Evolutionary conservation across 345 rosid species (phyloP), one percentile per base, ranked within the genome.

Genomic region (Populus tremula): DNA sequence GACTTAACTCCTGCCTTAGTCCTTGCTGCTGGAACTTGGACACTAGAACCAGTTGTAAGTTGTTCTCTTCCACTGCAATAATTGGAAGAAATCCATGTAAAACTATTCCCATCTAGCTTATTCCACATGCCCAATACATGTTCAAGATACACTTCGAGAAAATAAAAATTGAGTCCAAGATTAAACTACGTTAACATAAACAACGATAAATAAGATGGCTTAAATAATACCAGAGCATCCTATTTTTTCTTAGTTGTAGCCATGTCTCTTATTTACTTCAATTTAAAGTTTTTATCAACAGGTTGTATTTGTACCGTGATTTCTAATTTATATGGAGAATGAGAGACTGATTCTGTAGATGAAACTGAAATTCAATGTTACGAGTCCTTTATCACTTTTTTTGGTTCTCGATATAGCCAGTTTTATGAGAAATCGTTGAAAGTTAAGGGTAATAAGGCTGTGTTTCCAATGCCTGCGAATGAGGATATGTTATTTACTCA

Each of bases 161-260:
- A 9, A 36, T 8, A 23, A 59, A 2, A 65, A 54, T 62, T 33
- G 29, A 63, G 29, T 21, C 39, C 29, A 54, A 78, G 36, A 79
- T 25, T 54, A 1, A 64, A 38, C 43, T 8, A 33, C 5, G n/a
- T 49, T 21, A 47, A 23, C 33, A 25, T 16, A 13, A 65, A 31
- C 69, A 54, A 10, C 33, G 14, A 36, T 33, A 35, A 64, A 50
- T 6, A 17, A 36, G 20, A 68, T 33, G 27, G 36, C 50, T 31
- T n/a, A 61, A 45, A 29, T 13, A 69, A 50, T 14, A 95, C 99
- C 98, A 93, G 75, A 78, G 88, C 87, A 76, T 95, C 98, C 98
- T 97, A 93, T 90, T 96, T 90, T 86, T 92, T 95, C 89, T 88
- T 91, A 27, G 98, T 96, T 79, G 97, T 92, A 77, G 98, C 91